A percentile compares a stretch with the other conserved stretches of the same genome.
Conservation (phyloP, 2,329 filamentous ascomycete genomes). For the Cryphonectria japonica region DNA sequence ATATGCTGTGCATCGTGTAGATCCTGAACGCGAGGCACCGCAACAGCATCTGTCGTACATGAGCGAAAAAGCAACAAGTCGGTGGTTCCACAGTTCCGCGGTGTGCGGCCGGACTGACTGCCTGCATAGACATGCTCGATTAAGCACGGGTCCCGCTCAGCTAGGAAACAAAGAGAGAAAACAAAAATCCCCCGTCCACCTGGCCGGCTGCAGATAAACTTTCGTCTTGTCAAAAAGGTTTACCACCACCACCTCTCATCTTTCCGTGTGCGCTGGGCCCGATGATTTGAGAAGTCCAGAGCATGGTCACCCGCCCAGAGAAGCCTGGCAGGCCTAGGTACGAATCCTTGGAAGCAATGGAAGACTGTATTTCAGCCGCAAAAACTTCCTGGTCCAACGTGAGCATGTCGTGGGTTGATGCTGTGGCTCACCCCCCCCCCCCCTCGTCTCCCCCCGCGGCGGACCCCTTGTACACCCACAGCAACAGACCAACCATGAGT, state of each 20-base stretch:
- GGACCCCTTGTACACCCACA: conserved; percentile 1
- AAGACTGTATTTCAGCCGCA: conserved; percentile 16
- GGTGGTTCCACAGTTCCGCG: neutral
- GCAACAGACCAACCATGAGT: conserved; percentile 15
- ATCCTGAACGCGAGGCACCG: neutral
- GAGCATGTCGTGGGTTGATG: conserved; percentile 7
- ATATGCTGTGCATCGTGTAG: neutral
- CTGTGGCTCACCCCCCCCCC: neutral
- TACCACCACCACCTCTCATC: neutral
- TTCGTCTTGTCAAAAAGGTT: neutral
- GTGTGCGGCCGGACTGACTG: neutral
- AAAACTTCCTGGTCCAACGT: conserved; percentile 6
- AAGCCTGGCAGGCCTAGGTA: neutral
- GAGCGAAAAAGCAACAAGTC: neutral
- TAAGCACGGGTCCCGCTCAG: conserved; percentile 1
- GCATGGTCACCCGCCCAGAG: neutral
- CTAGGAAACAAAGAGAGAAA: neutral
- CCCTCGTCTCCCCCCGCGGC: too few relatives aligned
- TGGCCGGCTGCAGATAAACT: neutral
- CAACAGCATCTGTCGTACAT: too few relatives aligned
- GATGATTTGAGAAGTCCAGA: neutral
- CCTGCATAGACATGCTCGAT: neutral
- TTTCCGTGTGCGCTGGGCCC: neutral
- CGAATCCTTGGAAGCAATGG: conserved; percentile 6
- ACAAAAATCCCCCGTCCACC: neutral